These are phyloP conservation scores for Calocybe cyanea DNA, from an alignment of 768 basidiomycete genomes.

Conservation along the genomic window DNA sequence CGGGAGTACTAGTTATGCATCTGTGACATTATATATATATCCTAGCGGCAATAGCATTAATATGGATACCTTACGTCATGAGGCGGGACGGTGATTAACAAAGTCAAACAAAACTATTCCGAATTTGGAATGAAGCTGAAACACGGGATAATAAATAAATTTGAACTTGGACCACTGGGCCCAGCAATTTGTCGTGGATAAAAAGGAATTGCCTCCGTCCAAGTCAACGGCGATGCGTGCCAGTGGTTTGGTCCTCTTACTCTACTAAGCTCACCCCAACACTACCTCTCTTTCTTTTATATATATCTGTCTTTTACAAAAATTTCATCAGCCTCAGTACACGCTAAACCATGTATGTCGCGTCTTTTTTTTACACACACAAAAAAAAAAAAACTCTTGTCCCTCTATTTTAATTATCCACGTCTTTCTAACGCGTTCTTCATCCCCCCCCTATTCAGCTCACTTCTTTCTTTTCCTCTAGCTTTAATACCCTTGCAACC, in stretches of 20 bases:
- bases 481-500: constrained; percentile 11
- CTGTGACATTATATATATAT: constrained; percentile 9
- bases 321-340: background rate
- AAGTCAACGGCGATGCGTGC: constrained; percentile 6
- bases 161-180: constrained; percentile 1
- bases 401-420: constrained; percentile 17
- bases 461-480: constrained; percentile 9
- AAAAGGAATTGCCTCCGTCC: constrained; percentile 26
- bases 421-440: constrained; percentile 17
- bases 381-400: constrained; percentile 12
- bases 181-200: constrained; percentile 16
- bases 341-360: constrained; percentile 20
- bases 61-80: constrained; percentile 17
- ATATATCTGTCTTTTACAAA: constrained; percentile 3
- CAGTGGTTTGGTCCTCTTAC: background rate
- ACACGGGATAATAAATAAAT: constrained; percentile 33
- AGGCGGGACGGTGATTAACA: constrained; percentile 30
- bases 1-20: constrained; percentile 11
- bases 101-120: constrained; percentile 20
- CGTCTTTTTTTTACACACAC: constrained; percentile 22
- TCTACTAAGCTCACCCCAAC: background rate
- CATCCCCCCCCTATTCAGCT: constrained; percentile 8
- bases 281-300: constrained; percentile 1
- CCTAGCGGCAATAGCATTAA: background rate
- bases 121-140: constrained; percentile 33